phyloP scores from a whole-genome alignment of 805 yeast species.

The Pichia heedii region DNA sequence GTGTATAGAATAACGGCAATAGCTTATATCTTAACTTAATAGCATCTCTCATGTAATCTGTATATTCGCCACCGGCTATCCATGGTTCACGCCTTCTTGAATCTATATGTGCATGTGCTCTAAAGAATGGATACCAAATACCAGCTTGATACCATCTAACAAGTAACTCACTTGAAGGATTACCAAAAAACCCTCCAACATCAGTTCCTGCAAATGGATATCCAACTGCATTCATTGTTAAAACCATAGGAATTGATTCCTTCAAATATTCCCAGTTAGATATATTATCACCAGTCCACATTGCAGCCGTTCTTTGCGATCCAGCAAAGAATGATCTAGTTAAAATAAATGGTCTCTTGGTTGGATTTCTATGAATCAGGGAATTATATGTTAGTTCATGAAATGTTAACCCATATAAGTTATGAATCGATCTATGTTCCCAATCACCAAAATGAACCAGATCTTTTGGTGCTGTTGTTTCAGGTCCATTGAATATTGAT shows the following conservation, averaged over 20 bases:
- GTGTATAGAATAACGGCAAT: constrained; percentile 73
- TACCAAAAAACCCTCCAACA: constrained; percentile 93
- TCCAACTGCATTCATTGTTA: constrained; percentile 74
- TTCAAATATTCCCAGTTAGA: constrained; percentile 84
- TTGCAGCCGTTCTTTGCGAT: constrained; percentile 82
- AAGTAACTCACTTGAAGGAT: constrained; percentile 73
- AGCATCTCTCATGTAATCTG: constrained; percentile 57
- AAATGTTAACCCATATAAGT: constrained; percentile 68
- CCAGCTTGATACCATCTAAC: constrained; percentile 96
- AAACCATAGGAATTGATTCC: constrained; percentile 77
- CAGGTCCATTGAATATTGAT: constrained; percentile 90
- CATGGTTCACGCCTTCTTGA: constrained; percentile 90
- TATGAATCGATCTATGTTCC: constrained; percentile 92
- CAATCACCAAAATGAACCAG: constrained; percentile 65
- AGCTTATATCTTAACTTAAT: constrained; percentile 65
- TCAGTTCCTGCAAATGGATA: constrained; percentile 95
- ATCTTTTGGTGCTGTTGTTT: constrained; percentile 82
- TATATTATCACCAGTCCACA: constrained; percentile 98
- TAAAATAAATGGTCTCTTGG: constrained; percentile 73
- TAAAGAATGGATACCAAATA: constrained; percentile 90
- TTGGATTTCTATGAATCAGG: constrained; percentile 39
- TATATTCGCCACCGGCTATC: constrained; percentile 68
- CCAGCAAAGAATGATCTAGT: constrained; percentile 88
- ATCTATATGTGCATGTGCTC: constrained; percentile 96
- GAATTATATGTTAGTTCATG: constrained; percentile 76